phyloP scores from a whole-genome alignment of 768 basidiomycete species.

The Russula foetens region DNA sequence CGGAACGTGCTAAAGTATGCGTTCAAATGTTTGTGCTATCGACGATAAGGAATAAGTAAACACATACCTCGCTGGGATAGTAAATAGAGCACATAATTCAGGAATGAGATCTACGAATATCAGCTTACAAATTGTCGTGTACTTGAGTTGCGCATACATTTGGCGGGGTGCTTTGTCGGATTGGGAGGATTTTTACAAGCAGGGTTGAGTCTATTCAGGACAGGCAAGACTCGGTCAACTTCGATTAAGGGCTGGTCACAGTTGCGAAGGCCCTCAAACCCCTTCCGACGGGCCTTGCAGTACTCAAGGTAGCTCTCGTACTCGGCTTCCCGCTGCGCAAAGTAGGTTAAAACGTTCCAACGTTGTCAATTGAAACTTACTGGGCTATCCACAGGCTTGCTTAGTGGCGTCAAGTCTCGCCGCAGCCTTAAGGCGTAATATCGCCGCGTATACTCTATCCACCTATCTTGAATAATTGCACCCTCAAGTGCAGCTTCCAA shows the following conservation, averaged over 20 bases:
- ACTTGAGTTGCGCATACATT: constrained; percentile 40
- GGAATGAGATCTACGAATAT: constrained; percentile 31
- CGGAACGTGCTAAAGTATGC: constrained; percentile 47
- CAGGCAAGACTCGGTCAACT: constrained; percentile 43
- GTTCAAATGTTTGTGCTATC: background rate
- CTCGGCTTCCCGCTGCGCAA: constrained; percentile 48
- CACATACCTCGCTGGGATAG: constrained; percentile 63
- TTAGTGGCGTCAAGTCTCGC: constrained; percentile 62
- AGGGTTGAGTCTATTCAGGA: constrained; percentile 55
- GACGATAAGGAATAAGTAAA: background rate
- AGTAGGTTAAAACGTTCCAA: constrained; percentile 1
- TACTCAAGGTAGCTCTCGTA: constrained; percentile 58
- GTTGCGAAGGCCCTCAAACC: constrained; percentile 53
- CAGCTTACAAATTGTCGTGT: background rate
- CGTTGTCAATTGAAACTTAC: constrained; percentile 33
- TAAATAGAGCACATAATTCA: constrained; percentile 68
- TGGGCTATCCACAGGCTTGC: constrained; percentile 55
- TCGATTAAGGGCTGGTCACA: constrained; percentile 67
- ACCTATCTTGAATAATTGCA: constrained; percentile 66
- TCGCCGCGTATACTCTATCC: constrained; percentile 67
- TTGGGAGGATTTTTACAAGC: constrained; percentile 33
- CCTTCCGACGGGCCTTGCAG: constrained; percentile 52
- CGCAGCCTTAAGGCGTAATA: constrained; percentile 52
- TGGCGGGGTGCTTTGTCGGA: constrained; percentile 37
- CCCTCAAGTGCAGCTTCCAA: constrained; percentile 35